Base-by-base conservation (phyloP, 2,329 filamentous ascomycete species). In the Camillea tinctor region DNA sequence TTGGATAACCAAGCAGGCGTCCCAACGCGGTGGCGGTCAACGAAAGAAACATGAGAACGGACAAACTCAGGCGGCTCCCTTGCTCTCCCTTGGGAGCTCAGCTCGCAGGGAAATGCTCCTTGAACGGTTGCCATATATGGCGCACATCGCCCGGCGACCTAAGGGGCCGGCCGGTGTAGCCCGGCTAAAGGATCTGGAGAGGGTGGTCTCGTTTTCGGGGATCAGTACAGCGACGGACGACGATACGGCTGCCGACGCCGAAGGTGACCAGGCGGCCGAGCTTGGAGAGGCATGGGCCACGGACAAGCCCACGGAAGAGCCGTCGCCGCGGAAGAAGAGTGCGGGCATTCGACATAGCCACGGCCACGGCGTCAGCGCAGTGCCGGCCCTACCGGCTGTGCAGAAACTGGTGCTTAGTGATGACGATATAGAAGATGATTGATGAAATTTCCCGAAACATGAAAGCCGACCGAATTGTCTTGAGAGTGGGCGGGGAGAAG, bases 41-140 rank as follows among this genome's bases (percentile, higher is more conserved):
- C 51, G 48, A 21, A 69, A 71, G 57, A 52, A 69, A 60, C 51
- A 56, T 65, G 69, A 71, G 52, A 67, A 67, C 57, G 60, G 7
- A 52, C 61, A 69, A 59, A 59, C 65, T 57, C 50, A 65, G 53
- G 50, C 64, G 55, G 55, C 65, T 40, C 80, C 82, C 0, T 74
- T 84, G 1, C 77, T 88, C 17, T 84, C 86, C 0, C 81, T 88
- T 1, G 88, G 88, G 50, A 87, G 80, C 63, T 85, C 88, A 3
- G 87, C 88, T 3, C 87, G 88, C 40, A 83, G 82, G 50, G 91
- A 94, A 73, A 83, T 95, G 79, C 76, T 97, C 0, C 84, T 97
- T 22, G 92, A 98, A 65, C 87, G 92, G 8, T 81, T 99, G 0
- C 95, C 95, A 0, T 98, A 96, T 74, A 87, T 95, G 80, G 82